These are phyloP conservation scores for Misopates orontium DNA, from an alignment of 257 asterid genomes.

Conservation along the genomic window DNA sequence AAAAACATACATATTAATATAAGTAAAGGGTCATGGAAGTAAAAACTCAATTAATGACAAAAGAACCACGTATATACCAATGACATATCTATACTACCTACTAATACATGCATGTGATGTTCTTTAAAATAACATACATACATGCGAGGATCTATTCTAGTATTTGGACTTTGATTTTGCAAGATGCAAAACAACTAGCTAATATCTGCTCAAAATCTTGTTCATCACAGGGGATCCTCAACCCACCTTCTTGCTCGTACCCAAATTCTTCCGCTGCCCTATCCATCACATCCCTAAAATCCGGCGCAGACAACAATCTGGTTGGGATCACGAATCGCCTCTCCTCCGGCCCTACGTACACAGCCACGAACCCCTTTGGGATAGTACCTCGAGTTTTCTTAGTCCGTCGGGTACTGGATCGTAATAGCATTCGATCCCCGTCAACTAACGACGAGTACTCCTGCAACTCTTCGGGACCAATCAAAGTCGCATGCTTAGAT, in stretches of 20 bases:
- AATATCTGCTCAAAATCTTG: conserved; percentile 25
- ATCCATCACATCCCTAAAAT: conserved; percentile 25
- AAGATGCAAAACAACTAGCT: conserved; percentile 16
- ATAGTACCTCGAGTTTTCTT: neutral
- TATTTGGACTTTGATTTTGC: neutral
- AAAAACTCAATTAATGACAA: no score
- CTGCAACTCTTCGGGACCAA: conserved; percentile 1
- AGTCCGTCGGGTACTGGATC: neutral
- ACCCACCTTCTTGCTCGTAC: conserved; percentile 32
- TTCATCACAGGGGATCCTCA: conserved; percentile 34
- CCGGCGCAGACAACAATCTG: conserved; percentile 23
- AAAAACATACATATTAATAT: no score
- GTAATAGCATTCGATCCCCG: neutral
- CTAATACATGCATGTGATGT: no score
- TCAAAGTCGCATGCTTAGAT: conserved; percentile 8
- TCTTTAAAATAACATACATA: no score
- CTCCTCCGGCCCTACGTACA: conserved; percentile 28
- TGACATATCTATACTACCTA: no score
- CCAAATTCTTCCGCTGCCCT: conserved; percentile 29
- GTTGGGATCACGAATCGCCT: conserved; percentile 26
- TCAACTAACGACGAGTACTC: neutral
- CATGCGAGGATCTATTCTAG: no score
- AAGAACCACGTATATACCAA: no score
- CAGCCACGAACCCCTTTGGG: conserved; percentile 30
- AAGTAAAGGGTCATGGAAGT: no score